Conservation (phyloP, 2,329 filamentous ascomycete genomes). For the Colletotrichum sp. region DNA sequence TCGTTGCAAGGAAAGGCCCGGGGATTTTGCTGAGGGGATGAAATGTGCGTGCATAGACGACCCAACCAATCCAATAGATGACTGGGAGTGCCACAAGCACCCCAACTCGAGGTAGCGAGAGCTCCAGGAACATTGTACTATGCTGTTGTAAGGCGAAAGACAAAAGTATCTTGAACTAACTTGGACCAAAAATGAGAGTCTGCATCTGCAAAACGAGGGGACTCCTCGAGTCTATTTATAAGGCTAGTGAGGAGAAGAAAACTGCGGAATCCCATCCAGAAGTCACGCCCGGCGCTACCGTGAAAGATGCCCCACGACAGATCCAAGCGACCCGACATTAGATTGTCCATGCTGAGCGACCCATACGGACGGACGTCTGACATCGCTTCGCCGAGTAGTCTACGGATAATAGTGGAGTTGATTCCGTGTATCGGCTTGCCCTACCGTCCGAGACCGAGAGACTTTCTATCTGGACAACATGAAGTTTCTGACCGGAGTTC, state of each 20-base stretch:
- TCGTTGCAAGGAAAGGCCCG: background rate
- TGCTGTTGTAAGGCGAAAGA: background rate
- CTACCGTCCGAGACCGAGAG: background rate
- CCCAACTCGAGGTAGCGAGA: background rate
- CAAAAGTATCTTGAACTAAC: background rate
- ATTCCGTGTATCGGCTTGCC: background rate
- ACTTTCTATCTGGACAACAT: background rate
- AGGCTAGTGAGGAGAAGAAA: background rate
- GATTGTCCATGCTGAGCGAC: background rate
- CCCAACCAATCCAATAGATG: background rate
- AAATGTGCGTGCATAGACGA: background rate
- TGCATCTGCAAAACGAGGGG: background rate
- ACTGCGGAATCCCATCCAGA: background rate
- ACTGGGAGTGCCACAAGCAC: background rate
- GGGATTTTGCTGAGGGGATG: background rate
- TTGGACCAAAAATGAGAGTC: background rate
- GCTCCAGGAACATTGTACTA: background rate
- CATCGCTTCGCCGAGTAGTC: background rate
- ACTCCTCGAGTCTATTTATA: background rate
- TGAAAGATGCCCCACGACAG: background rate
- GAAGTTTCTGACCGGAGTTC: background rate
- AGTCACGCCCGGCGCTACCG: background rate
- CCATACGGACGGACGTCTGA: background rate
- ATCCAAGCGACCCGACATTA: background rate
- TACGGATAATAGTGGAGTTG: background rate